A percentile compares a stretch with the other conserved stretches of the same genome.
These are phyloP conservation scores for Periconia macrospinosa DNA, from an alignment of 2,329 filamentous ascomycete species.

Conservation along the genomic window DNA sequence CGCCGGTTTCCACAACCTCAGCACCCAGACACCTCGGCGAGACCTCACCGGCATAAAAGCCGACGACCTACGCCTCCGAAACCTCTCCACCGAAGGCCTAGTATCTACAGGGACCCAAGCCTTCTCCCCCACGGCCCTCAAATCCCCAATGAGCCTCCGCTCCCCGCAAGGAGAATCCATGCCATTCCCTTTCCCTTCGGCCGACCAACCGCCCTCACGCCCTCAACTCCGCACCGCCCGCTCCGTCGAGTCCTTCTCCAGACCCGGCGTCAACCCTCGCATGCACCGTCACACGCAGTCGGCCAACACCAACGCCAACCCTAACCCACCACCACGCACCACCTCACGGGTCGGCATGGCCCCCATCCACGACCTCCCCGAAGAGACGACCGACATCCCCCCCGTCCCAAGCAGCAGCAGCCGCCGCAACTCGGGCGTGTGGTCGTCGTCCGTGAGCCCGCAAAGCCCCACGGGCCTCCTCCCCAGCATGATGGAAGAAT, in stretches of 20 bases:
- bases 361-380: constrained; percentile 21
- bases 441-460: constrained; percentile 28
- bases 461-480: constrained; percentile 19
- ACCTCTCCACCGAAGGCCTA: constrained; percentile 32
- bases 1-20: constrained; percentile 57
- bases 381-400: constrained; percentile 11
- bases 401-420: constrained; percentile 14
- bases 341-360: constrained; percentile 37
- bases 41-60: constrained; percentile 57
- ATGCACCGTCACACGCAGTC: constrained; percentile 43
- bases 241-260: constrained; percentile 58
- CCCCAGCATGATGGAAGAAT: constrained; percentile 32
- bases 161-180: neutral
- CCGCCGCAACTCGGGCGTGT: constrained; percentile 37
- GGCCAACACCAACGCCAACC: constrained; percentile 20
- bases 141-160: constrained; percentile 27
- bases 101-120: constrained; percentile 16
- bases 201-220: constrained; percentile 11
- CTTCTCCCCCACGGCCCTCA: constrained; percentile 16
- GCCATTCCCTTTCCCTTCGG: neutral
- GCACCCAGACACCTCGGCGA: constrained; percentile 53
- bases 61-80: constrained; percentile 45
- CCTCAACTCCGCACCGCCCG: constrained; percentile 30
- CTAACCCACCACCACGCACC: constrained; percentile 38
- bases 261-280: constrained; percentile 50